A percentile compares a stretch with the other conserved stretches of the same genome.
Conservation (phyloP, 495 filamentous ascomycete genomes). For the Oidiodendron maius region DNA sequence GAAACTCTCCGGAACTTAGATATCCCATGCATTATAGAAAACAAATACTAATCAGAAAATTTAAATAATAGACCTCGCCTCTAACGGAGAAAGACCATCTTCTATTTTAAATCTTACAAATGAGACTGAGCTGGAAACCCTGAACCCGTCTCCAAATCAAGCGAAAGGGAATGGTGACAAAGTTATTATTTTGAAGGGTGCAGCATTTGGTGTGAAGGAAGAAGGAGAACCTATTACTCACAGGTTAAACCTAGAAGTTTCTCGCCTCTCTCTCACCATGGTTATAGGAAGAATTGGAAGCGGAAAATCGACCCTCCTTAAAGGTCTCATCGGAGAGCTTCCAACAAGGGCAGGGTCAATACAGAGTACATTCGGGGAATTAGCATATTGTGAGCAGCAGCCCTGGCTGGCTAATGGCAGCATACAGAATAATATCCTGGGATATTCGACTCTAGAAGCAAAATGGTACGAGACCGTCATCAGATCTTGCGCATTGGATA, state of each 20-base stretch:
- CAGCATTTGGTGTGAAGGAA: too few relatives aligned
- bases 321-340: conserved; percentile 47
- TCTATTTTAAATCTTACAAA: too few relatives aligned
- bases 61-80: too few relatives aligned
- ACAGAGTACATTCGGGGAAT: conserved; percentile 29
- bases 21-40: too few relatives aligned
- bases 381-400: conserved; percentile 22
- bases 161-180: too few relatives aligned
- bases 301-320: conserved; percentile 14
- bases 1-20: too few relatives aligned
- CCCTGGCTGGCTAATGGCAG: conserved; percentile 32
- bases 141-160: conserved; percentile 48
- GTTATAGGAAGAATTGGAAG: conserved; percentile 13
- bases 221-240: too few relatives aligned
- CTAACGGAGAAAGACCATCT: too few relatives aligned
- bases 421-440: conserved; percentile 38
- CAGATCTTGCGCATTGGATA: conserved; percentile 24
- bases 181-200: too few relatives aligned
- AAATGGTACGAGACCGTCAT: conserved; percentile 30
- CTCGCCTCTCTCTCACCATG: conserved; percentile 1
- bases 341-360: background rate
- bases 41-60: too few relatives aligned
- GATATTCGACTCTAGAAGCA: conserved; percentile 15
- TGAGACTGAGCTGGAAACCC: background rate
- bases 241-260: conserved; percentile 46